phyloP scores from a whole-genome alignment of 2,329 filamentous ascomycete genomes.

The Colletotrichum euphorbiae region DNA sequence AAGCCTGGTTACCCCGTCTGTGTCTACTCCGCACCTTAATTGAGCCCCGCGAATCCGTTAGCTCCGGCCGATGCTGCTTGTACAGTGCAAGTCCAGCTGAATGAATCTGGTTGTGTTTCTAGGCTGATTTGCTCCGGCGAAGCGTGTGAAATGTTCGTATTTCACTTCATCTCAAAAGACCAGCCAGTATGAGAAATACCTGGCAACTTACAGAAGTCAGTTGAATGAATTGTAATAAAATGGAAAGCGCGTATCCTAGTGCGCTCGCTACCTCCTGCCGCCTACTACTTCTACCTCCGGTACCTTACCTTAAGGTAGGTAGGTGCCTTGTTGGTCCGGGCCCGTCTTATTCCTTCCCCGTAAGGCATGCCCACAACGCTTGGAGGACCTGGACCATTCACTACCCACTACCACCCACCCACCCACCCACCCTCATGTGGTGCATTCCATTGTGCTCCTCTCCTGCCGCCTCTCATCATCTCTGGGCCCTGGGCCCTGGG shows the following conservation, averaged over 20 bases:
- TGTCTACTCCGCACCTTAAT: conserved; percentile 33
- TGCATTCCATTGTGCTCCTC: conserved; percentile 18
- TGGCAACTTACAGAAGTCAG: not conserved
- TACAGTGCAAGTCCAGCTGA: not conserved
- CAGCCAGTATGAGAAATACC: no score
- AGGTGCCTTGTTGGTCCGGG: not conserved
- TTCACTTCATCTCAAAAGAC: no score
- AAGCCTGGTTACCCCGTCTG: conserved; percentile 31
- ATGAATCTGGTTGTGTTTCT: not conserved
- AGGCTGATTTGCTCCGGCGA: not conserved
- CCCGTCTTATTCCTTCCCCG: conserved; percentile 1
- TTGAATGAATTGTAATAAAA: not conserved
- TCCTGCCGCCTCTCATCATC: conserved; percentile 17
- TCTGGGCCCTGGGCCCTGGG: conserved; percentile 12
- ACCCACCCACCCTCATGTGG: conserved; percentile 1
- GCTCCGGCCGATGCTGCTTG: conserved; percentile 7
- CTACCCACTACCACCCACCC: not conserved
- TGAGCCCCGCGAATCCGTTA: conserved; percentile 28
- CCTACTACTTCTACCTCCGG: no score
- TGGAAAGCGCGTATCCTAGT: not conserved
- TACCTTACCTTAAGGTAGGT: no score
- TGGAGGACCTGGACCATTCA: not conserved
- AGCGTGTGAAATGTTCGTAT: no score
- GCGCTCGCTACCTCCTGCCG: not conserved
- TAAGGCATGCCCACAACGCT: not conserved